Conservation (phyloP, 495 filamentous ascomycete species). For the Neurospora sp. region DNA sequence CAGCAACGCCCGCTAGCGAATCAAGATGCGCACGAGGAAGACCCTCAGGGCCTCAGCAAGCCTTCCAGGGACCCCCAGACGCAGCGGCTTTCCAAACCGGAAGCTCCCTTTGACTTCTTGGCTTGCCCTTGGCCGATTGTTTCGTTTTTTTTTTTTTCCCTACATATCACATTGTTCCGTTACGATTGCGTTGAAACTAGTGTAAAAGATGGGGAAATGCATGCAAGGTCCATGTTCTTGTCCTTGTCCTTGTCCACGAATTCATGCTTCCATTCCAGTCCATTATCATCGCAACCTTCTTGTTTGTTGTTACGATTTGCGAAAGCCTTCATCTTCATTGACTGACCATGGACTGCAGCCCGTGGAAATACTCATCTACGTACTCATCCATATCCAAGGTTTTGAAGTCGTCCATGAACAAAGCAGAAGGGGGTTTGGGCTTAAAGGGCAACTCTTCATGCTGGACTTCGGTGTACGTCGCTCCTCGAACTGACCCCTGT, state of each 20-base stretch:
- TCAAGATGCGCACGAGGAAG: neutral
- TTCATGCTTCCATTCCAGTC: neutral
- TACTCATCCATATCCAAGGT: neutral
- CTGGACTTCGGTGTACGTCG: neutral
- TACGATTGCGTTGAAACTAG: neutral
- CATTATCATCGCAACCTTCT: neutral
- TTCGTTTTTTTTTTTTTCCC: neutral
- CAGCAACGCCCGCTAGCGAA: neutral
- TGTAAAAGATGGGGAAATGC: neutral
- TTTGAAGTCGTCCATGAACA: neutral
- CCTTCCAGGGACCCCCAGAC: neutral
- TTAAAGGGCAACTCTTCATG: neutral
- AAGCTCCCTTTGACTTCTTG: neutral
- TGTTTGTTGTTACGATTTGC: neutral
- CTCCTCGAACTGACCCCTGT: neutral
- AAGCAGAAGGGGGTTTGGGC: too few species aligned
- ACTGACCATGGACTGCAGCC: neutral
- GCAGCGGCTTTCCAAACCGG: neutral
- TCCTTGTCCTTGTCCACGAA: neutral
- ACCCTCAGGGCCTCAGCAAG: neutral
- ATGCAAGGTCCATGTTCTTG: neutral
- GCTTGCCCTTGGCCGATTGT: neutral
- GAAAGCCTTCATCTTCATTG: neutral
- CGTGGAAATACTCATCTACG: neutral
- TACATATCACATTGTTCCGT: neutral